Evolutionary conservation across 2,329 filamentous ascomycete species (phyloP), one percentile per base, ranked within the genome.

Genomic region (Scleromitrula shiraiana): DNA sequence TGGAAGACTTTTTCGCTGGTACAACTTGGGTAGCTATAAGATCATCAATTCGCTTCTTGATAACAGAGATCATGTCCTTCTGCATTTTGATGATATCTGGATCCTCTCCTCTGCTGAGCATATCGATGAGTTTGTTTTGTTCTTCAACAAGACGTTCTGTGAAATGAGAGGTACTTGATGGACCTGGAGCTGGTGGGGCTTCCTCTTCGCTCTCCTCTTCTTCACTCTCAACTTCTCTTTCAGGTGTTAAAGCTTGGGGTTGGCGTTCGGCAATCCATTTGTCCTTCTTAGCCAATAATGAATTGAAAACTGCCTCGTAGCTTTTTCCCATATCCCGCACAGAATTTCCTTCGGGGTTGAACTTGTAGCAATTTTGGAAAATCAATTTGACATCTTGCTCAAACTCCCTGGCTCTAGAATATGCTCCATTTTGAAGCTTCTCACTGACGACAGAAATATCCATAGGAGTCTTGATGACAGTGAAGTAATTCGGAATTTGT

Each of bases 401-500:
- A 58, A 97, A 88, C 38, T 96, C 90, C 65, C 88, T 89, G 1
- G 87, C 76, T 49, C 76, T 88, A 56, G 80, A 77, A 62, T 97
- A 97, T 48, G 88, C 79, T 22, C 89, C 88, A 10, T 74, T 73
- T 57, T 83, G 80, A 33, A 96, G 74, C 67, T 94, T 94, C 35
- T 75, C 74, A 29, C 78, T 74, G 62, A 95, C 85, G n/a, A 88
- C 95, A 14, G 77, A 74, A 41, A 96, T 73, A 65, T 98, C 91
- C 91, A 97, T 98, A 0, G 93, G 93, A 64, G 90, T 88, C 73
- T 95, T 97, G 69, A 98, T 89, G 53, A 97, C 74, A 60, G 85
- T 88, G 65, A 93, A 88, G 64, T 98, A 98, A 20, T 85, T 83
- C 0, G 93, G 93, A 51, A 97, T 96, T 64, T 91, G 89, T 46